Conservation (phyloP, 331 rosid species). For the Quercus lobata region DNA sequence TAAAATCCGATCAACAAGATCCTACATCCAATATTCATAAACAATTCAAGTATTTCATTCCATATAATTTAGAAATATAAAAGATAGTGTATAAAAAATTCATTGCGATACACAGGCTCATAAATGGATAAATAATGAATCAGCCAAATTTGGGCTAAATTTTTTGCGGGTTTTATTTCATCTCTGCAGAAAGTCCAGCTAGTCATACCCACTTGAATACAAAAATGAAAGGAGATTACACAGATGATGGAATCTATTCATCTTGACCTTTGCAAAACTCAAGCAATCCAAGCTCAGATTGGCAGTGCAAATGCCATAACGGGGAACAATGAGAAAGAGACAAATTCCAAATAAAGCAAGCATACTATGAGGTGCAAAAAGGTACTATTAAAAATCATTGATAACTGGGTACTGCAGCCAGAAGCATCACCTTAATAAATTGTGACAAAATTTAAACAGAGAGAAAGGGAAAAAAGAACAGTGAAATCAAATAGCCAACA, state of each 20-base stretch:
- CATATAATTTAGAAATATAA: conserved; percentile 3
- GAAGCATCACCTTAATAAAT: neutral
- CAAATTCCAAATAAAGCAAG: neutral
- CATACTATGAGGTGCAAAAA: neutral
- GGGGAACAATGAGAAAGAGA: neutral
- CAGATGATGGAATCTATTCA: neutral
- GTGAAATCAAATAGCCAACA: neutral
- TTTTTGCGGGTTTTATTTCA: neutral
- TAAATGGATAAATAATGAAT: neutral
- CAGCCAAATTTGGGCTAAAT: neutral
- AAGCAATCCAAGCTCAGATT: neutral
- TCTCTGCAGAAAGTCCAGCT: neutral
- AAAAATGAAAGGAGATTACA: neutral
- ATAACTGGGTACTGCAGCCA: neutral
- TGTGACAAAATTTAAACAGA: neutral
- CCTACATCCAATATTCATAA: conserved; percentile 49
- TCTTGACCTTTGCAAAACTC: neutral
- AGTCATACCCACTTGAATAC: neutral
- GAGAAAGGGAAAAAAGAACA: neutral
- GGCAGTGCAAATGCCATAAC: neutral
- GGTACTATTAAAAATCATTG: neutral
- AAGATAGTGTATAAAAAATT: conserved; percentile 1
- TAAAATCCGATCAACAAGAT: conserved; percentile 61
- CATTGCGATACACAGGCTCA: neutral
- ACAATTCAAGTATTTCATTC: conserved; percentile 11